Conservation (phyloP, 495 filamentous ascomycete species). For the Penicillium pulvis region DNA sequence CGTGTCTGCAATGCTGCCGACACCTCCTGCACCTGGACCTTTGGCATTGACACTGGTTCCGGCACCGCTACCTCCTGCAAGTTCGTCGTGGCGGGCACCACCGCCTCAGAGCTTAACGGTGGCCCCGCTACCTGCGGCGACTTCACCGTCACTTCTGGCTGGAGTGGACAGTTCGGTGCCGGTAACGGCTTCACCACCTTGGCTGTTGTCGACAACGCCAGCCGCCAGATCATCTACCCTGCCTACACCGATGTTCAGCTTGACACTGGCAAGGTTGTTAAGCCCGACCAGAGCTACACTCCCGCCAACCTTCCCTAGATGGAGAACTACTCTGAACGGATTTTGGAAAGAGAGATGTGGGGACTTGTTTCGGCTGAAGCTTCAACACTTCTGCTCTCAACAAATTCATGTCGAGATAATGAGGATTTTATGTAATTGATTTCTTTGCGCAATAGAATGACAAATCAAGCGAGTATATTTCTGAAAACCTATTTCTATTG, state of each 20-base stretch:
- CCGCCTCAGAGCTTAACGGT: constrained; percentile 38
- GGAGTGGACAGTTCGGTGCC: constrained; percentile 57
- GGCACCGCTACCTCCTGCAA: constrained; percentile 32
- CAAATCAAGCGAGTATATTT: constrained; percentile 39
- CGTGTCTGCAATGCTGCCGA: constrained; percentile 50
- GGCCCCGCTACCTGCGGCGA: constrained; percentile 44
- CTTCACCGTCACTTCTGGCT: constrained; percentile 54
- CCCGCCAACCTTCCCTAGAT: constrained; percentile 39
- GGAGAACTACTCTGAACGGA: background rate
- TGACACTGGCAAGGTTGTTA: constrained; percentile 45
- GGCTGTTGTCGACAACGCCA: constrained; percentile 45
- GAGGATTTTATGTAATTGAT: background rate
- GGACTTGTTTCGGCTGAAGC: background rate
- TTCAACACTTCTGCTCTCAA: background rate
- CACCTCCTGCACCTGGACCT: constrained; percentile 50
- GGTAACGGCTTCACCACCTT: constrained; percentile 57
- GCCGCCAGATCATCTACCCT: constrained; percentile 49
- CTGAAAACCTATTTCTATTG: background rate
- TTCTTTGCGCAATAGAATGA: background rate
- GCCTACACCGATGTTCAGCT: constrained; percentile 52
- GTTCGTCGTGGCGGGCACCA: constrained; percentile 43
- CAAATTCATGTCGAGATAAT: background rate
- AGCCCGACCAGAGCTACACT: constrained; percentile 56
- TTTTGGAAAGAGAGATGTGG: background rate
- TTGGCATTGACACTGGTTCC: constrained; percentile 45